Base-by-base conservation (phyloP, 768 basidiomycete species). In the Rhizopogon vulgaris region DNA sequence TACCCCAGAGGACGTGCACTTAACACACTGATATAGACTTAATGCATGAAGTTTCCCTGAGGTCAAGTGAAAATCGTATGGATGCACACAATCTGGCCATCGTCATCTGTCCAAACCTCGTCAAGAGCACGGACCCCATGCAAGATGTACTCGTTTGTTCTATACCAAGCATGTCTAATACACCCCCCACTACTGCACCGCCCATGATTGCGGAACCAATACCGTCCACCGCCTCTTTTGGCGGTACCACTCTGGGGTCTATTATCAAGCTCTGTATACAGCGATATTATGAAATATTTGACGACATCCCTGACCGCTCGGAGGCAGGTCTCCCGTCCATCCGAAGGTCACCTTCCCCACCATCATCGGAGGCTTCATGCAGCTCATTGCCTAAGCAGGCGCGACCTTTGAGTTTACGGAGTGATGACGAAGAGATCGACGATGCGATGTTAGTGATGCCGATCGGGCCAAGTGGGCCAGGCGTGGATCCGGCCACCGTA, bases 231-330 rank as follows among this genome's bases (percentile, higher is more conserved):
- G 58, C 71, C 2, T 58, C 58, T 27, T 54, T 56, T 59, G 78
- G 77, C 32, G 71, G 71, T 56, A 82, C 81, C 8, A 90, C 88
- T 0, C 72, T 93, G 0, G 89, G 88, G 3, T 72, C 74, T 55
- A 71, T 92, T 38, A 73, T 91, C 65, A 83, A 83, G 62, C 69
- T 89, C 39, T 92, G 87, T 65, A 90, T 92, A 47, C 78, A 86
- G 59, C 80, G 80, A 39, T 93, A 92, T 64, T 91, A 85, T 64
- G 90, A 93, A 63, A 72, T 92, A 28, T 93, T 93, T 58, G 90
- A 91, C 62, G 90, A 92, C 58, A 68, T 85, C n/a, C 69, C 66
- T 52, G 90, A 91, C 68, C 78, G 82, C 14, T 77, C 76, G 53
- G 88, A 90, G 57, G 82, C 82, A 3, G 56, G 79, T 12, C 69